Evolutionary conservation across 2,329 filamentous ascomycete species (phyloP).

Genomic region (Alternaria brassicicola): DNA sequence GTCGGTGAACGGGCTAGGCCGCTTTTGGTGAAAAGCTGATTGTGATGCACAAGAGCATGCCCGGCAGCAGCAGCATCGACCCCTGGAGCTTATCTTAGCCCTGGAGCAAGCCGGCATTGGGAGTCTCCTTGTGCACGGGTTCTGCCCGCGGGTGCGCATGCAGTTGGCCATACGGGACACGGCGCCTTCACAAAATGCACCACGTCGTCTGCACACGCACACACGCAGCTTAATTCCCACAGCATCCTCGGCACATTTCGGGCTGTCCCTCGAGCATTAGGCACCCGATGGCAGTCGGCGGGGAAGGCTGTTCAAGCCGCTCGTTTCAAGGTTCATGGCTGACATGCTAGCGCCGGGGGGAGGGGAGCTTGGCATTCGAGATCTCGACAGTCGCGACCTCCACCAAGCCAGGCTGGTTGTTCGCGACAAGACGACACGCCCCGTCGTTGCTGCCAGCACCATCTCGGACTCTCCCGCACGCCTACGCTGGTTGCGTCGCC

Average conservation of each 20-base stretch:
- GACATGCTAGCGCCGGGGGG: not conserved
- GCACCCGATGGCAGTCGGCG: conserved; percentile 1
- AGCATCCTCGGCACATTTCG: conserved; percentile 1
- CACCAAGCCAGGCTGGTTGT: not conserved
- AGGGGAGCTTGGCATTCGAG: conserved; percentile 4
- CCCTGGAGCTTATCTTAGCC: conserved; percentile 3
- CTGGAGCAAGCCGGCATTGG: conserved; percentile 1
- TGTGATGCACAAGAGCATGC: conserved; percentile 10
- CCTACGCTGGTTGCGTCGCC: not conserved
- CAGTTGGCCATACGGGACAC: not conserved
- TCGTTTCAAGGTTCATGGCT: conserved; percentile 3
- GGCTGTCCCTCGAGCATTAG: conserved; percentile 4
- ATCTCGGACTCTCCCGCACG: not conserved
- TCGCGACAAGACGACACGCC: not conserved
- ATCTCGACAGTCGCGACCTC: conserved; percentile 2
- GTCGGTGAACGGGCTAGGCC: conserved; percentile 10
- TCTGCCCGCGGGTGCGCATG: not conserved
- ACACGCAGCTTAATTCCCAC: not conserved
- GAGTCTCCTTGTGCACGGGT: not conserved
- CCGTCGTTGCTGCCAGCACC: not conserved
- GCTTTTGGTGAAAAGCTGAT: conserved; percentile 9
- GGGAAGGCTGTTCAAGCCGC: conserved; percentile 7
- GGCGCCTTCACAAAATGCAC: not conserved
- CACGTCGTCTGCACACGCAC: not conserved
- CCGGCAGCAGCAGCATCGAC: conserved; percentile 13